phyloP scores from a whole-genome alignment of 2,329 filamentous ascomycete species.

The Fusarium miscanthi region DNA sequence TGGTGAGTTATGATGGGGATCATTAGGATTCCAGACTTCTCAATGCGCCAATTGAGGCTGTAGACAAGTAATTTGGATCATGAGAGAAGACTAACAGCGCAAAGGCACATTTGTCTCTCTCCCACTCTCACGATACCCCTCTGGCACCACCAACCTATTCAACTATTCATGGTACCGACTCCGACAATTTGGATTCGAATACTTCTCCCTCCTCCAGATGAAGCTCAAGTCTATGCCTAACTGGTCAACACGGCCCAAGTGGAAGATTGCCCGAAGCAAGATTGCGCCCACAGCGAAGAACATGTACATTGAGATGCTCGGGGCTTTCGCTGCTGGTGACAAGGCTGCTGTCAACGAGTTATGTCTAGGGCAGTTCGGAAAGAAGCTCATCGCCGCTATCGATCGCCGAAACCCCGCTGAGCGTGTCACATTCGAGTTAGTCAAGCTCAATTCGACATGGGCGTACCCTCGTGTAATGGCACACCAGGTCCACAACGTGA shows the following conservation, averaged over 20 bases:
- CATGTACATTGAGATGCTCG: constrained; percentile 71
- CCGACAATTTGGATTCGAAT: constrained; percentile 51
- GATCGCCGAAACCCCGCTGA: constrained; percentile 60
- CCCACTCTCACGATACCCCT: constrained; percentile 51
- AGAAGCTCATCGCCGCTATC: constrained; percentile 64
- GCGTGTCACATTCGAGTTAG: constrained; percentile 64
- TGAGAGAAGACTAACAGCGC: not conserved
- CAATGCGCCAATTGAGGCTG: constrained; percentile 5
- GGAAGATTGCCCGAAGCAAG: constrained; percentile 55
- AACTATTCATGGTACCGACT: constrained; percentile 53
- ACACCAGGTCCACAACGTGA: constrained; percentile 63
- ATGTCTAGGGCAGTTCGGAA: constrained; percentile 64
- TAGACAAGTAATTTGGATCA: not conserved
- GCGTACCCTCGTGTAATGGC: constrained; percentile 64
- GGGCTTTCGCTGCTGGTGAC: constrained; percentile 70
- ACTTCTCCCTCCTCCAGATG: constrained; percentile 51
- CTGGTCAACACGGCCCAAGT: constrained; percentile 55
- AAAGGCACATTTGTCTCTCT: constrained; percentile 62
- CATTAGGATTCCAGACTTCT: not conserved
- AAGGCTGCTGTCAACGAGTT: constrained; percentile 60
- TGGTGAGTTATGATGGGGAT: constrained; percentile 39
- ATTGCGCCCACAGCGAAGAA: constrained; percentile 65
- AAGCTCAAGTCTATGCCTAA: constrained; percentile 60
- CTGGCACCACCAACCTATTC: constrained; percentile 44
- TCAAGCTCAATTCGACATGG: constrained; percentile 58